Percentiles rank a stretch among this genome's conserved stretches.
Conservation (phyloP, 352 stramenopile genomes). For the Phytophthora pseudosyringae region DNA sequence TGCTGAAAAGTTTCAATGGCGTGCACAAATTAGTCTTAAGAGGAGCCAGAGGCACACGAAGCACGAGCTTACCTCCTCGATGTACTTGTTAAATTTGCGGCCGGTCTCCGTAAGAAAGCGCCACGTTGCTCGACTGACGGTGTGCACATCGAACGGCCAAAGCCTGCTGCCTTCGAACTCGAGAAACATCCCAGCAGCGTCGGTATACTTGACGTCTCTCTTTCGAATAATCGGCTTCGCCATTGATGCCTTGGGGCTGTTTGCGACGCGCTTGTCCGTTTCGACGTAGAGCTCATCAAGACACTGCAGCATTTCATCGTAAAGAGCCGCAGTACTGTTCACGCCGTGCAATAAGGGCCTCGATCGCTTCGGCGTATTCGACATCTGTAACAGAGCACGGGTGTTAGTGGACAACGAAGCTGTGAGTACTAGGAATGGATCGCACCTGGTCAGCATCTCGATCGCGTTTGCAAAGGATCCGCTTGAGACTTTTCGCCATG, state of each 20-base stretch:
- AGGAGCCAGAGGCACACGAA: not conserved
- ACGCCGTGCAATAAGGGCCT: not conserved
- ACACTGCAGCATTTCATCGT: slow-evolving; percentile 16
- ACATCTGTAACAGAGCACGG: not conserved
- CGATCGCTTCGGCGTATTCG: slow-evolving; percentile 13
- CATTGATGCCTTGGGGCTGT: slow-evolving; percentile 1
- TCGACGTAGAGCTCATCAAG: slow-evolving; percentile 18
- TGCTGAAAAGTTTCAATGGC: slow-evolving; percentile 5
- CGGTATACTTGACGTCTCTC: slow-evolving; percentile 29
- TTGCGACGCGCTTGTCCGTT: slow-evolving; percentile 4
- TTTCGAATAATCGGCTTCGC: slow-evolving; percentile 18
- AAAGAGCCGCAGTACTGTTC: not conserved
- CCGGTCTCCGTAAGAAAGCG: slow-evolving; percentile 31
- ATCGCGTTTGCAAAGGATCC: slow-evolving; percentile 39
- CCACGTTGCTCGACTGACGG: slow-evolving; percentile 27
- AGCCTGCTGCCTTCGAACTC: slow-evolving; percentile 40
- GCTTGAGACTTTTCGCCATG: slow-evolving; percentile 43
- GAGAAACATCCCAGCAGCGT: slow-evolving; percentile 33
- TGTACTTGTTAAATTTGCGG: slow-evolving; percentile 36
- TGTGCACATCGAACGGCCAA: slow-evolving; percentile 31
- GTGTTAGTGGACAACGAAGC: not conserved
- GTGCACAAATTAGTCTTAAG: slow-evolving; percentile 1
- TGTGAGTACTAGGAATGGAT: not conserved
- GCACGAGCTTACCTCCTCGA: slow-evolving; percentile 17
- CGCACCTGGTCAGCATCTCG: slow-evolving; percentile 21